These are phyloP conservation scores for Apiotrichum sp. DNA, from an alignment of 1,284 basidiomycete species.

Conservation along the genomic window DNA sequence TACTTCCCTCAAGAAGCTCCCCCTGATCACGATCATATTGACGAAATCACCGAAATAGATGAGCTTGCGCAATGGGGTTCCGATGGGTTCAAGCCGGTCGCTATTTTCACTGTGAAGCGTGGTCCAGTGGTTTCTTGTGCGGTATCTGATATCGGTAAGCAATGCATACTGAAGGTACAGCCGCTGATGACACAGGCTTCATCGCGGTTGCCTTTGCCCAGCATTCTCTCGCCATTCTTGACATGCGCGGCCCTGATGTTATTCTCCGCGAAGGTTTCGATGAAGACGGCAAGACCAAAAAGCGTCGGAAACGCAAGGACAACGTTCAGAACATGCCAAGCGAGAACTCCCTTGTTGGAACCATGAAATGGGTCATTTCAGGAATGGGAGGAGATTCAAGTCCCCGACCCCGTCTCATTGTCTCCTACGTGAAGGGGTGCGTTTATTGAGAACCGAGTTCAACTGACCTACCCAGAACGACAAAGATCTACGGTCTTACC, in stretches of 20 bases:
- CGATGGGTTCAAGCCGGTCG: constrained; percentile 57
- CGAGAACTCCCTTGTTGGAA: constrained; percentile 48
- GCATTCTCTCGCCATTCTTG: constrained; percentile 59
- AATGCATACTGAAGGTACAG: too few relatives aligned
- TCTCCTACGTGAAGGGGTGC: constrained; percentile 57
- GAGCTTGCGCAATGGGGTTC: constrained; percentile 47
- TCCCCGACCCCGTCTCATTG: constrained; percentile 59
- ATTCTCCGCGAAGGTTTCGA: constrained; percentile 52
- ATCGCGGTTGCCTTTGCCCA: constrained; percentile 61
- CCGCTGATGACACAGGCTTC: constrained; percentile 54
- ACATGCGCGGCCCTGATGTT: constrained; percentile 64
- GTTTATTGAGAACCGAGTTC: constrained; percentile 5
- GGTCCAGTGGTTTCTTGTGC: constrained; percentile 56
- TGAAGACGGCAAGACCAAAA: constrained; percentile 38
- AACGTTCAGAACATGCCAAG: constrained; percentile 40
- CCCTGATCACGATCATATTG: constrained; percentile 12
- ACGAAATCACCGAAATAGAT: constrained; percentile 39
- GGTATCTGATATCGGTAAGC: constrained; percentile 64
- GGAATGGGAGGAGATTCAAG: constrained; percentile 55
- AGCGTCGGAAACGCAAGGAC: constrained; percentile 44
- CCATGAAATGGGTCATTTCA: constrained; percentile 63
- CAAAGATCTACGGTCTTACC: constrained; percentile 56
- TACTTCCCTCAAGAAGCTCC: constrained; percentile 28
- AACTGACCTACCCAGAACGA: constrained; percentile 33
- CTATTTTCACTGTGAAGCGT: constrained; percentile 55